Percentiles rank a stretch among this genome's conserved stretches.
Evolutionary conservation across 202 grass and related monocot genomes (phyloP).

Genomic region (Thinopyrum obtusiflorum): DNA sequence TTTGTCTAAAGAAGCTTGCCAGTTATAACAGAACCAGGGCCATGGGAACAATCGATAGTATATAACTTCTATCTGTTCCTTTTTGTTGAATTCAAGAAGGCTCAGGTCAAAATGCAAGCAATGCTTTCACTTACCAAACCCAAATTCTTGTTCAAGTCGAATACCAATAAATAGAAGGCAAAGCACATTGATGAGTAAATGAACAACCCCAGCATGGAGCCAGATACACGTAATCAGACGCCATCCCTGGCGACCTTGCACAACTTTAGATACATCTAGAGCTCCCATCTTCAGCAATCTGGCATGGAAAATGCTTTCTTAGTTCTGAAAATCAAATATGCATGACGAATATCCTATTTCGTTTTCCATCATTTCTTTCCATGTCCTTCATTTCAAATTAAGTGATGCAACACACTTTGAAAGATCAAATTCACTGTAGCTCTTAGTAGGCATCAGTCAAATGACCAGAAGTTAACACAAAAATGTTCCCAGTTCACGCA

Average conservation of each 20-base stretch:
- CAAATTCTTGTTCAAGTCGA: slow-evolving; percentile 84
- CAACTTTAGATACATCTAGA: slow-evolving; percentile 60
- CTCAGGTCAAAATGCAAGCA: not conserved
- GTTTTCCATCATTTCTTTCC: not conserved
- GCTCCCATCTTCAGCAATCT: slow-evolving; percentile 88
- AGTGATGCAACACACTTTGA: not conserved
- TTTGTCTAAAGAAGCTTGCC: not conserved
- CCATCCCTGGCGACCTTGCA: slow-evolving; percentile 67
- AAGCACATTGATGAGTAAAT: slow-evolving; percentile 85
- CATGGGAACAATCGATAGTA: not conserved
- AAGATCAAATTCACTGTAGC: not conserved
- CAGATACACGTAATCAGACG: slow-evolving; percentile 77
- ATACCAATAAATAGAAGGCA: slow-evolving; percentile 76
- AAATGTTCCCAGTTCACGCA: not conserved
- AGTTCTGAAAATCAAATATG: not conserved
- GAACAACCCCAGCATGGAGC: slow-evolving; percentile 84
- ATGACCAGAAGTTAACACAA: not conserved
- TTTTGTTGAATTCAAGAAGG: not conserved
- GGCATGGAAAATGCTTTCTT: slow-evolving; percentile 4
- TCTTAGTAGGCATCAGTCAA: not conserved
- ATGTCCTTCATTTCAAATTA: not conserved
- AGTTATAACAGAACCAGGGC: not conserved
- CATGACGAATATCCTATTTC: not conserved
- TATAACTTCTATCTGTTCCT: not conserved
- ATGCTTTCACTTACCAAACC: slow-evolving; percentile 48